Percentiles rank a stretch among this genome's conserved stretches.
phyloP scores from a whole-genome alignment of 495 filamentous ascomycete genomes.

The Podospora appendiculata region DNA sequence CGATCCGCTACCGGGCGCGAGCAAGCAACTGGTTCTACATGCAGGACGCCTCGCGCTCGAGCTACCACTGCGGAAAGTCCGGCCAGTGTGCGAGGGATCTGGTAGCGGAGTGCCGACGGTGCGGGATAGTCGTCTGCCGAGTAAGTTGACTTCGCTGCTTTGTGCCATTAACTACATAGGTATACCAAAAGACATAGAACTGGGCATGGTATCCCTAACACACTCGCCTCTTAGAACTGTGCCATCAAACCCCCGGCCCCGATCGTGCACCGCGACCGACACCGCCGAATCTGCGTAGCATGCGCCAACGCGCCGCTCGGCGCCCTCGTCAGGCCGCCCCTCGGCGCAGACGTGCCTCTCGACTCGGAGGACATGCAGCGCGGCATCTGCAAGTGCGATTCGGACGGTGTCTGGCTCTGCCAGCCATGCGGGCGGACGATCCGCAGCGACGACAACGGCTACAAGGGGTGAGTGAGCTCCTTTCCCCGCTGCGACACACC shows the following conservation, averaged over 20 bases:
- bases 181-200: neutral
- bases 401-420: constrained; percentile 68
- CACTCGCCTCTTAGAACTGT: constrained; percentile 58
- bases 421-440: constrained; percentile 66
- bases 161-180: neutral
- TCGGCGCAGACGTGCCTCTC: constrained; percentile 16
- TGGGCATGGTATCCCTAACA: too few relatives aligned
- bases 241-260: constrained; percentile 65
- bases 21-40: constrained; percentile 46
- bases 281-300: constrained; percentile 68
- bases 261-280: constrained; percentile 54
- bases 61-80: constrained; percentile 50
- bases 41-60: constrained; percentile 26
- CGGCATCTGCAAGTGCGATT: constrained; percentile 59
- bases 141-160: constrained; percentile 47
- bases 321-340: constrained; percentile 25
- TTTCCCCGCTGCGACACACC: neutral
- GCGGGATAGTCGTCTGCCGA: constrained; percentile 68
- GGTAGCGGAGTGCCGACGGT: constrained; percentile 74
- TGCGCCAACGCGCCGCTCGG: constrained; percentile 62
- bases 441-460: constrained; percentile 60
- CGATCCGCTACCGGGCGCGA: constrained; percentile 41
- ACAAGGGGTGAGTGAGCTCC: constrained; percentile 39
- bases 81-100: constrained; percentile 75
- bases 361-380: constrained; percentile 41